Percentiles rank a stretch among this genome's conserved stretches.
phyloP scores from a whole-genome alignment of 768 basidiomycete genomes.

The Boletales sp. region DNA sequence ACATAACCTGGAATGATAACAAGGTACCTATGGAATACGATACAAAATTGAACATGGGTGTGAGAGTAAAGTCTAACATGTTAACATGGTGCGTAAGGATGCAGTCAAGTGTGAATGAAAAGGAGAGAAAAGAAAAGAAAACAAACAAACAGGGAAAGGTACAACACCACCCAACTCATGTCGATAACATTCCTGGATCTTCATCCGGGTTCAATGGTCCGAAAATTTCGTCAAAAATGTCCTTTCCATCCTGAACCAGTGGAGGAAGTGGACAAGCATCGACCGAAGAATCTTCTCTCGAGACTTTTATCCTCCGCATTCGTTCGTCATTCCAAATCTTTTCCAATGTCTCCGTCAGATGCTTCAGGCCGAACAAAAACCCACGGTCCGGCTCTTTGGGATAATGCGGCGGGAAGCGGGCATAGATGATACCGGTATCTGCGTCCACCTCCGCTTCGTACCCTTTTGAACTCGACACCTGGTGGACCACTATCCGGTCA shows the following conservation, averaged over 20 bases:
- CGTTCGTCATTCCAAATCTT: constrained; percentile 88
- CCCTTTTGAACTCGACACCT: constrained; percentile 61
- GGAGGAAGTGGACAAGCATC: constrained; percentile 55
- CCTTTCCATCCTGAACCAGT: constrained; percentile 67
- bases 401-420: constrained; percentile 92
- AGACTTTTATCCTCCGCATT: constrained; percentile 59
- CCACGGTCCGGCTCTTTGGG: constrained; percentile 89
- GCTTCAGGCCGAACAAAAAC: constrained; percentile 88
- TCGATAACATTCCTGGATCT: constrained; percentile 75
- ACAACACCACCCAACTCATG: constrained; percentile 33
- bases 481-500: constrained; percentile 37
- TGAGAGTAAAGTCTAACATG: constrained; percentile 12
- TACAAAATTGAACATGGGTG: constrained; percentile 8
- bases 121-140: neutral
- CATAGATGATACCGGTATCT: constrained; percentile 79
- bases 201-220: constrained; percentile 44
- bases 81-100: too few relatives aligned
- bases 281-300: constrained; percentile 52
- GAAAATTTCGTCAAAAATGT: constrained; percentile 78
- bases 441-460: constrained; percentile 83
- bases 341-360: constrained; percentile 70
- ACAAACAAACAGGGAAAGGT: neutral
- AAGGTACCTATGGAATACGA: neutral
- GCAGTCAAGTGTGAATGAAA: neutral
- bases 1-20: neutral